Percentiles rank a stretch among this genome's conserved stretches.
Evolutionary conservation across 495 filamentous ascomycete genomes (phyloP).

Genomic region (Delitschia confertaspora): DNA sequence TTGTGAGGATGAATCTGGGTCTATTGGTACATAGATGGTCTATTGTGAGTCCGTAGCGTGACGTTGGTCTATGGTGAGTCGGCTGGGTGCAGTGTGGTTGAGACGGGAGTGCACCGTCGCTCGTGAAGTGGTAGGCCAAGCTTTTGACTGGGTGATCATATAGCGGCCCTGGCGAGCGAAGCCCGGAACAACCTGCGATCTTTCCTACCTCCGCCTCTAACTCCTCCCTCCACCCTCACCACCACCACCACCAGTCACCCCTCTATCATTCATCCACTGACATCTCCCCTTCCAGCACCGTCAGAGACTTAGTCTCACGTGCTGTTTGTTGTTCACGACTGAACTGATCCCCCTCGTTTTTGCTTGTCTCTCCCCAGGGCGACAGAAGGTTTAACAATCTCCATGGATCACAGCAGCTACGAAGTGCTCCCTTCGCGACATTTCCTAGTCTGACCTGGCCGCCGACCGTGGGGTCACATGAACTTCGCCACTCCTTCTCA

Average conservation of each 20-base stretch:
- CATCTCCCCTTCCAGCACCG: not conserved
- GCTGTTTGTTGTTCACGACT: constrained; percentile 15
- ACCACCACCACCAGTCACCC: not conserved
- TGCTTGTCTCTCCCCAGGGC: constrained; percentile 22
- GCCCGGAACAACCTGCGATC: too few relatives aligned
- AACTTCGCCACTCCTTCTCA: constrained; percentile 21
- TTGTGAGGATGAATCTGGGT: too few relatives aligned
- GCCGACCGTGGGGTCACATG: constrained; percentile 46
- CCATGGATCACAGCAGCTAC: constrained; percentile 37
- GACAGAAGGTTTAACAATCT: constrained; percentile 7
- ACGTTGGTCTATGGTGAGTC: too few relatives aligned
- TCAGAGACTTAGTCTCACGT: constrained; percentile 4
- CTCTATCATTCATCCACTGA: constrained; percentile 3
- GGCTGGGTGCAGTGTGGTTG: too few relatives aligned
- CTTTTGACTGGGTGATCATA: too few relatives aligned
- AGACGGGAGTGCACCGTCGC: too few relatives aligned
- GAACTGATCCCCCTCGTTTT: constrained; percentile 4
- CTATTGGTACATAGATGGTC: too few relatives aligned
- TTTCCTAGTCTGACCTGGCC: constrained; percentile 48
- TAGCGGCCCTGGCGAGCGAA: too few relatives aligned
- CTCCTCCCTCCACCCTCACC: not conserved
- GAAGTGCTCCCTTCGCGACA: constrained; percentile 32
- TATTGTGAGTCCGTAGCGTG: too few relatives aligned
- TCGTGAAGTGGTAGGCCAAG: too few relatives aligned
- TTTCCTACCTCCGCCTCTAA: not conserved